Conservation (phyloP, 148 eudicot species). For the Fallopia convolvulus region DNA sequence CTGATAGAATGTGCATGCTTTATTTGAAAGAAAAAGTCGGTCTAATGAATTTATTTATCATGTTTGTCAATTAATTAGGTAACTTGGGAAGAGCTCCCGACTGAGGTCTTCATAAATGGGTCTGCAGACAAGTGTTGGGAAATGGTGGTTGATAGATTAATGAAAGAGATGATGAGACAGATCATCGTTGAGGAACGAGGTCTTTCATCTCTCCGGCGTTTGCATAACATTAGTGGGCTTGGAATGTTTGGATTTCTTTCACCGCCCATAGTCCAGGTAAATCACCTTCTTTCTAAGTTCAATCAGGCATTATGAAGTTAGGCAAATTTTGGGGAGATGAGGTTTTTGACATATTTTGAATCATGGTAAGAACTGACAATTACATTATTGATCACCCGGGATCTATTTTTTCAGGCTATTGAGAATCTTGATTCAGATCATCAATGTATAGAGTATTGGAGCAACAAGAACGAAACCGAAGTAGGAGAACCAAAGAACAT, state of each 20-base stretch:
- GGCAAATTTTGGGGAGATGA: background rate
- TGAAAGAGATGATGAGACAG: constrained; percentile 26
- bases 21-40: background rate
- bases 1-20: background rate
- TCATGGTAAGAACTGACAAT: background rate
- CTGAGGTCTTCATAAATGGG: constrained; percentile 21
- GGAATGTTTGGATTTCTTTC: constrained; percentile 50
- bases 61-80: constrained; percentile 25
- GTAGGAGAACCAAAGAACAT: background rate
- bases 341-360: background rate
- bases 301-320: background rate
- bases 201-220: constrained; percentile 17
- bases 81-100: constrained; percentile 33
- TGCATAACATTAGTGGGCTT: constrained; percentile 35
- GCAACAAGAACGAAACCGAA: constrained; percentile 6
- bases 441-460: constrained; percentile 42
- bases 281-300: background rate
- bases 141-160: constrained; percentile 31
- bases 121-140: constrained; percentile 38
- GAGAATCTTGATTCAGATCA: constrained; percentile 46
- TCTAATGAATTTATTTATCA: background rate
- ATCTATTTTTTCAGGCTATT: constrained; percentile 28
- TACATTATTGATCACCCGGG: background rate
- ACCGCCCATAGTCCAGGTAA: constrained; percentile 42
- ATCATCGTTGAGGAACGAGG: constrained; percentile 15